Conservation (phyloP, 164 flowering plant species). For the Saururus chinensis region DNA sequence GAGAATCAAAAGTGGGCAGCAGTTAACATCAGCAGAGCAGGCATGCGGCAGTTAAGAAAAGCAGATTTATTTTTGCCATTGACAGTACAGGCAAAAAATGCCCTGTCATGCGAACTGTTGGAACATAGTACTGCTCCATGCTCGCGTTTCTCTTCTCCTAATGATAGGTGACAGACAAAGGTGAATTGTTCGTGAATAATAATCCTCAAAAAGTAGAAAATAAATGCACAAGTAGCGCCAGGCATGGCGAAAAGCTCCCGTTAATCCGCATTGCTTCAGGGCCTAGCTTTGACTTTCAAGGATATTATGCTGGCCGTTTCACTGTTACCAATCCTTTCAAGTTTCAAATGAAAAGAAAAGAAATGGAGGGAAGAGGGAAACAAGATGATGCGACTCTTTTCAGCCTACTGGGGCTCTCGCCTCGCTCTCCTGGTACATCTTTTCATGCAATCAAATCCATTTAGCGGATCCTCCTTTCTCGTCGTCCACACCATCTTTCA, state of each 20-base stretch:
- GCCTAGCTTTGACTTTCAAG: not conserved
- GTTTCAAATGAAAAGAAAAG: not conserved
- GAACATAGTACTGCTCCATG: too few species aligned
- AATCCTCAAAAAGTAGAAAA: not conserved
- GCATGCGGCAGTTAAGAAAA: too few species aligned
- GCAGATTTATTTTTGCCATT: too few species aligned
- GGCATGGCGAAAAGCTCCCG: not conserved
- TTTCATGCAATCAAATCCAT: constrained; percentile 1
- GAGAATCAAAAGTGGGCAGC: too few species aligned
- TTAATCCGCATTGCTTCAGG: not conserved
- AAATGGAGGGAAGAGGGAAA: constrained; percentile 1
- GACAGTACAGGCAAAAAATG: too few species aligned
- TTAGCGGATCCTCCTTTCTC: not conserved
- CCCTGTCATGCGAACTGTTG: too few species aligned
- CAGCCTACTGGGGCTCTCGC: constrained; percentile 20
- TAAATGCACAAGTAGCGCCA: not conserved
- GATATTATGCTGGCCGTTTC: not conserved
- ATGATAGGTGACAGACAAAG: not conserved
- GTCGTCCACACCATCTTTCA: not conserved
- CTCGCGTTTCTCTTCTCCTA: not conserved
- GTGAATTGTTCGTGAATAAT: not conserved
- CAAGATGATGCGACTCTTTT: constrained; percentile 27
- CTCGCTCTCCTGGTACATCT: constrained; percentile 16
- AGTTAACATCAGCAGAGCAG: too few species aligned
- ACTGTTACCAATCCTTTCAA: not conserved